Conservation (phyloP, 75 land plant species). For the Sequoia sempervirens region DNA sequence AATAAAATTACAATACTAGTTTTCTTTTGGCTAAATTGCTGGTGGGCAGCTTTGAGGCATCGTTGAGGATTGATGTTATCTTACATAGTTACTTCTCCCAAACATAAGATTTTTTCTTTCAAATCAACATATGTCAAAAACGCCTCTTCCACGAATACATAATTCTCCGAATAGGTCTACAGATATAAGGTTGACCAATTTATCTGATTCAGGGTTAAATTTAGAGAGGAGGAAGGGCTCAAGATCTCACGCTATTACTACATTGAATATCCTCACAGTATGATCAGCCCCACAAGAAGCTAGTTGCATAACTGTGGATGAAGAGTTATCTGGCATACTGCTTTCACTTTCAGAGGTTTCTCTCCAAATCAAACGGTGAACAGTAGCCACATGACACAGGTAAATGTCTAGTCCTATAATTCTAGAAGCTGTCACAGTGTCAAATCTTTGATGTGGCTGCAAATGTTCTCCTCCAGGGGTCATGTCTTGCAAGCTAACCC, state of each 20-base stretch:
- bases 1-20: neutral
- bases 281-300: constrained; percentile 96
- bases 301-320: constrained; percentile 37
- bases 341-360: constrained; percentile 7
- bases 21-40: neutral
- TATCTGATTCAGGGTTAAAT: neutral
- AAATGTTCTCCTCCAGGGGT: neutral
- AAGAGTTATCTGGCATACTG: constrained; percentile 3
- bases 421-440: constrained; percentile 14
- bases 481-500: constrained; percentile 11
- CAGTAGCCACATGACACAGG: constrained; percentile 80
- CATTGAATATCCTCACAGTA: constrained; percentile 68
- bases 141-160: neutral
- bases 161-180: neutral
- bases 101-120: neutral
- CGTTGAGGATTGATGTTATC: neutral
- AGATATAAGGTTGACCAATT: neutral
- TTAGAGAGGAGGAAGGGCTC: neutral
- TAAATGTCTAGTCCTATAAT: constrained; percentile 47
- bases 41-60: neutral
- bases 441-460: constrained; percentile 7
- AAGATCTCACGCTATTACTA: constrained; percentile 7
- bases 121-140: neutral
- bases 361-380: constrained; percentile 72
- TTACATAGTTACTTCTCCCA: neutral